phyloP scores from a whole-genome alignment of 768 basidiomycete genomes.

The Hygrophorus pudorinus region DNA sequence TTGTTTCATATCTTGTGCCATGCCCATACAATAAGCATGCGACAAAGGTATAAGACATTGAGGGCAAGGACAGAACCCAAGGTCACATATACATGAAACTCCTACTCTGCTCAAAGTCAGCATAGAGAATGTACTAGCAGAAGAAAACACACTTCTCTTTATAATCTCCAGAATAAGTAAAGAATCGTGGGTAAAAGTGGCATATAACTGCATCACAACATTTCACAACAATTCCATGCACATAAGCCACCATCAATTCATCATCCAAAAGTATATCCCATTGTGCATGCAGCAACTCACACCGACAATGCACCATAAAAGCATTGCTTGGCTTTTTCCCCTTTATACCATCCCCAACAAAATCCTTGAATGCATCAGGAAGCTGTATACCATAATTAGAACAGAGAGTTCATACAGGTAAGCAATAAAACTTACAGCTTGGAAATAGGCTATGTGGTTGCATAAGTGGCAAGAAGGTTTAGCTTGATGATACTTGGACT shows the following conservation, averaged over 20 bases:
- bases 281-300: constrained; percentile 4
- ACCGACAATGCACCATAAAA: constrained; percentile 1
- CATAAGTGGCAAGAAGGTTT: background rate
- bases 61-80: constrained; percentile 27
- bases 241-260: constrained; percentile 23
- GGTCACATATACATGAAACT: constrained; percentile 25
- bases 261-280: constrained; percentile 16
- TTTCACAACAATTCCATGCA: constrained; percentile 21
- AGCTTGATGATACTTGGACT: constrained; percentile 7
- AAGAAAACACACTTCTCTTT: constrained; percentile 27
- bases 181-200: constrained; percentile 22
- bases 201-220: constrained; percentile 22
- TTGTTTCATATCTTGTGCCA: constrained; percentile 12
- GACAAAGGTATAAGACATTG: constrained; percentile 22
- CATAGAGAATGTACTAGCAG: background rate
- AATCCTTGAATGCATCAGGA: constrained; percentile 2
- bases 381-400: background rate
- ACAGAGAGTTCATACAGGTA: background rate
- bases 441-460: constrained; percentile 8
- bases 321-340: background rate
- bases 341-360: background rate
- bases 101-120: constrained; percentile 8
- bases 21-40: constrained; percentile 21
- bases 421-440: constrained; percentile 1
- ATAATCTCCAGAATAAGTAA: constrained; percentile 30